Percentiles rank a stretch among this genome's conserved stretches.
Evolutionary conservation across 2,329 filamentous ascomycete species (phyloP).

Genomic region (Cladophialophora psammophila): DNA sequence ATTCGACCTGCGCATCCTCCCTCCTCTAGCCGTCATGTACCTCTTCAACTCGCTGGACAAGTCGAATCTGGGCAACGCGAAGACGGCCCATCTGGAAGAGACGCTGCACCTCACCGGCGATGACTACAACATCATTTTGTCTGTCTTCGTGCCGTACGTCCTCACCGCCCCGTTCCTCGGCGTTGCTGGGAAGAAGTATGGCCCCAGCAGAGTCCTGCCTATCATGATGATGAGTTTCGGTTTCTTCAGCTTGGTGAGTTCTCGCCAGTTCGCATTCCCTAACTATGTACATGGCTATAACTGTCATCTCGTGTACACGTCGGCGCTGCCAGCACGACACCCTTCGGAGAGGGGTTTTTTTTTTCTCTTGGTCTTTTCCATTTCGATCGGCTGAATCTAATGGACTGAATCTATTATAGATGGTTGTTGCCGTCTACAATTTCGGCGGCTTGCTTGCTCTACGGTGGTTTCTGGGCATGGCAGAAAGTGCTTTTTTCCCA

Average conservation of each 20-base stretch:
- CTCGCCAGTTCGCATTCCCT: neutral
- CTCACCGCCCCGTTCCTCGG: constrained; percentile 70
- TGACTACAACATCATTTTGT: constrained; percentile 73
- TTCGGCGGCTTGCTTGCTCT: constrained; percentile 72
- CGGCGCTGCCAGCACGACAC: too few relatives aligned
- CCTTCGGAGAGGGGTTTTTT: too few relatives aligned
- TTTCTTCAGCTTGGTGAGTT: constrained; percentile 61
- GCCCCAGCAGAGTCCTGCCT: constrained; percentile 68
- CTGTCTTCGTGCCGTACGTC: constrained; percentile 76
- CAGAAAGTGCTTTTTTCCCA: constrained; percentile 74
- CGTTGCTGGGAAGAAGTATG: constrained; percentile 73
- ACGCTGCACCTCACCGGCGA: constrained; percentile 64
- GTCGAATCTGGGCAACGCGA: constrained; percentile 62
- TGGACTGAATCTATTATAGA: constrained; percentile 18
- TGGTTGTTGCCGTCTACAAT: constrained; percentile 48
- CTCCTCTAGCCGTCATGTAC: constrained; percentile 66
- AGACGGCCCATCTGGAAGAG: constrained; percentile 61
- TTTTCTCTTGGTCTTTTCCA: neutral
- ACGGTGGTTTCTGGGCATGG: constrained; percentile 75
- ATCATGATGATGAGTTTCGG: constrained; percentile 74
- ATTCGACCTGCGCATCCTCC: constrained; percentile 62
- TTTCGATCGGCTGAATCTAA: neutral
- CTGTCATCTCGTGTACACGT: too few relatives aligned
- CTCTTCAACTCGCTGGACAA: constrained; percentile 57
- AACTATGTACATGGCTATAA: too few relatives aligned